A percentile compares a stretch with the other conserved stretches of the same genome.
Conservation (phyloP, 2,329 filamentous ascomycete species). For the Colletotrichum lupini region DNA sequence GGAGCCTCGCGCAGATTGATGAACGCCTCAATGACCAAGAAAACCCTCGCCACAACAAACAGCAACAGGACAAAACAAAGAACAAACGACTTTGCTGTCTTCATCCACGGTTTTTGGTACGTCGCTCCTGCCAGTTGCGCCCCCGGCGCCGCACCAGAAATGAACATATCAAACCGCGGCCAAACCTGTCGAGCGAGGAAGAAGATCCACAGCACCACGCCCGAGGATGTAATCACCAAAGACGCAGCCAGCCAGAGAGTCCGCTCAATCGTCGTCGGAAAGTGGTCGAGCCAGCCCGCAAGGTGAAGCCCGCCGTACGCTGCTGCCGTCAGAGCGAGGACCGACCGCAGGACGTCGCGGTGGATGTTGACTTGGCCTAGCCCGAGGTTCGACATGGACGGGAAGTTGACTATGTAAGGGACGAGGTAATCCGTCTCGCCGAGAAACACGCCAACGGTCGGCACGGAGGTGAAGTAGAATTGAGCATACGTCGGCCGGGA, state of each 20-base stretch:
- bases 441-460: conserved; percentile 24
- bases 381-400: conserved; percentile 26
- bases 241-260: conserved; percentile 39
- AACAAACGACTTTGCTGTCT: background rate
- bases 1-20: conserved; percentile 39
- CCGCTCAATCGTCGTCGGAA: conserved; percentile 38
- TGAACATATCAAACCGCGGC: conserved; percentile 34
- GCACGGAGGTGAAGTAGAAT: conserved; percentile 26
- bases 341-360: conserved; percentile 28
- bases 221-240: conserved; percentile 36
- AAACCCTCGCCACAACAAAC: conserved; percentile 36
- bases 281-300: conserved; percentile 42
- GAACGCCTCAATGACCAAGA: conserved; percentile 40
- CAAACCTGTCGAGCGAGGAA: conserved; percentile 34
- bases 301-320: conserved; percentile 38
- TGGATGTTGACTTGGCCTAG: conserved; percentile 31
- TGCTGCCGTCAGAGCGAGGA: conserved; percentile 27
- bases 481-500: background rate
- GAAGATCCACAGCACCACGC: conserved; percentile 15
- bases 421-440: conserved; percentile 29
- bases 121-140: background rate
- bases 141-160: conserved; percentile 23
- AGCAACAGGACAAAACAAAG: conserved; percentile 2
- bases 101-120: conserved; percentile 21
- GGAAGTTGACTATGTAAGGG: conserved; percentile 21